A percentile compares a stretch with the other conserved stretches of the same genome.
Conservation (phyloP, 495 filamentous ascomycete species). For the Extremus antarcticus region DNA sequence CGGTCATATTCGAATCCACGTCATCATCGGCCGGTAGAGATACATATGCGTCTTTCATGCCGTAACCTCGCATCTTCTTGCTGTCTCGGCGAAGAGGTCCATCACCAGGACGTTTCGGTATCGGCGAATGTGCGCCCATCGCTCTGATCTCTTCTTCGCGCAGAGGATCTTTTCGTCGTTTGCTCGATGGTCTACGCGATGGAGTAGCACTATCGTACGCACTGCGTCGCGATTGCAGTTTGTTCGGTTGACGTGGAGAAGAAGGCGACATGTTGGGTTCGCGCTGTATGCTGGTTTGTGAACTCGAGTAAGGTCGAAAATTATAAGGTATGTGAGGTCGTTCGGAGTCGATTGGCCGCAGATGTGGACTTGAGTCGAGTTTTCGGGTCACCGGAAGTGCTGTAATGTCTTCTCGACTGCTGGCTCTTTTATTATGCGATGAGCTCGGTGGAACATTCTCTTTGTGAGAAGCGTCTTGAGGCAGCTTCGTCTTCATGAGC, state of each 20-base stretch:
- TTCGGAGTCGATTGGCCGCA: slow-evolving; percentile 30
- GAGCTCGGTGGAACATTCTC: slow-evolving; percentile 8
- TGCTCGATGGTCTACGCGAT: slow-evolving; percentile 62
- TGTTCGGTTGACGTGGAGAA: slow-evolving; percentile 46
- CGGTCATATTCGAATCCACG: slow-evolving; percentile 60
- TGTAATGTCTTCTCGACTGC: slow-evolving; percentile 30
- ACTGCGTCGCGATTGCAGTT: slow-evolving; percentile 50
- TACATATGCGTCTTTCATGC: slow-evolving; percentile 58
- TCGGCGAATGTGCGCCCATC: slow-evolving; percentile 61
- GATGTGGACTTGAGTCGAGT: slow-evolving; percentile 30
- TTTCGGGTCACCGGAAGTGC: slow-evolving; percentile 26
- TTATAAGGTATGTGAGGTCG: slow-evolving; percentile 36
- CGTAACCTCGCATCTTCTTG: slow-evolving; percentile 44
- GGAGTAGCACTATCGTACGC: slow-evolving; percentile 41
- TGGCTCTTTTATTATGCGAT: slow-evolving; percentile 5
- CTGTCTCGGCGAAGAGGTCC: slow-evolving; percentile 53
- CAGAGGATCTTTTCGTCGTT: slow-evolving; percentile 65
- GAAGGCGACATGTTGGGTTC: slow-evolving; percentile 19
- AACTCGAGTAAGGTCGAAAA: slow-evolving; percentile 35
- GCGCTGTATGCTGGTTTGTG: slow-evolving; percentile 36
- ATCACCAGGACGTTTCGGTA: slow-evolving; percentile 42
- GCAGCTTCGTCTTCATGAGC: background rate
- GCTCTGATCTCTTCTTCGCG: slow-evolving; percentile 77
- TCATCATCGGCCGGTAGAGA: slow-evolving; percentile 64
- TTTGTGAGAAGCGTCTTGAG: slow-evolving; percentile 1